Conservation (phyloP, 2,329 filamentous ascomycete genomes). For the Talaromyces verruculosus region DNA sequence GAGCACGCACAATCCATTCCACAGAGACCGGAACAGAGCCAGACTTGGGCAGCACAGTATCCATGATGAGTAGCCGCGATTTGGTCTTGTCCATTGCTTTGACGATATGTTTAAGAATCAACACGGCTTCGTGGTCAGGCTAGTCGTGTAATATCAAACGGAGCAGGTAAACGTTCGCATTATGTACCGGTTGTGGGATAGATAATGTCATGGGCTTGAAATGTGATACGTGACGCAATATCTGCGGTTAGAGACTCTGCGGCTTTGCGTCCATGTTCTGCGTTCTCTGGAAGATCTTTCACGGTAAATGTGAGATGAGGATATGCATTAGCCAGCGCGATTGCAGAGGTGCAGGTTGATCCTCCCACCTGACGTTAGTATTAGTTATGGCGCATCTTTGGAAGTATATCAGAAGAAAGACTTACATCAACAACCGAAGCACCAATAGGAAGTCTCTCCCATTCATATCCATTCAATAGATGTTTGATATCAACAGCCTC, state of each 20-base stretch:
- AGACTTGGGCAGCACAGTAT: not conserved
- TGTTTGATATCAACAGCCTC: constrained; percentile 58
- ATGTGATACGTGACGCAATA: not conserved
- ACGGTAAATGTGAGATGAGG: not conserved
- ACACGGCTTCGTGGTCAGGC: not conserved
- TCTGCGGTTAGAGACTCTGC: not conserved
- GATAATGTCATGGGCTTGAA: not conserved
- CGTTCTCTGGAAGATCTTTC: not conserved
- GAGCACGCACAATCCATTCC: not conserved
- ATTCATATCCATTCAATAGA: constrained; percentile 40
- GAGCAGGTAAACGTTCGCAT: not conserved
- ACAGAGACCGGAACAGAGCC: not conserved
- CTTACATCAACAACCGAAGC: constrained; percentile 53
- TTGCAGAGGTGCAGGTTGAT: constrained; percentile 57
- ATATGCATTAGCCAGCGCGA: constrained; percentile 25
- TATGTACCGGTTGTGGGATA: not conserved
- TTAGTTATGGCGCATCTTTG: not conserved
- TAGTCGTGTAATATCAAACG: not conserved
- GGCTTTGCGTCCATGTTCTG: not conserved
- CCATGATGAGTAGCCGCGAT: not conserved
- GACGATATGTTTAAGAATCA: not conserved
- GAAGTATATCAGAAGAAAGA: not conserved
- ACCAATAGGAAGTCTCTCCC: constrained; percentile 31
- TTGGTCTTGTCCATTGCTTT: not conserved
- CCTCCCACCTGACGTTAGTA: constrained; percentile 48